Evolutionary conservation across 1,284 basidiomycete genomes (phyloP).

Genomic region (Sporisorium reilianum): DNA sequence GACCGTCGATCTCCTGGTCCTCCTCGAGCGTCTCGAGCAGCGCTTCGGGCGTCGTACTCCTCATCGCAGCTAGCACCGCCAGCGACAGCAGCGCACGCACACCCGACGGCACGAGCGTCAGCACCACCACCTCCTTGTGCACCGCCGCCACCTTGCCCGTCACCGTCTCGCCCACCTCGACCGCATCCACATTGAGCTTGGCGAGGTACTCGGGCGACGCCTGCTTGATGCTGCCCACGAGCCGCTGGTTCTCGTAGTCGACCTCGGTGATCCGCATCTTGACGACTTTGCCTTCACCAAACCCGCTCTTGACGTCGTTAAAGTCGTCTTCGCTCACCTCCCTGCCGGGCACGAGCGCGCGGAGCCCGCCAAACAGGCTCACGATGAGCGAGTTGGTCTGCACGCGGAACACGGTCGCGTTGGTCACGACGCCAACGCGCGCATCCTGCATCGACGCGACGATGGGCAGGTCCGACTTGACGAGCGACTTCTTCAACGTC

Average conservation of each 20-base stretch:
- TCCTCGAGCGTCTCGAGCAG: constrained; percentile 77
- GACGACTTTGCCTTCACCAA: constrained; percentile 79
- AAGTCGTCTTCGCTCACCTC: constrained; percentile 58
- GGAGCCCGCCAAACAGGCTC: constrained; percentile 81
- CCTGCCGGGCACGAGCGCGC: constrained; percentile 78
- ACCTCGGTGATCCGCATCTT: constrained; percentile 86
- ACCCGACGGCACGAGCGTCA: constrained; percentile 71
- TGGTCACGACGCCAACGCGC: constrained; percentile 79
- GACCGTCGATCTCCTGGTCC: constrained; percentile 80
- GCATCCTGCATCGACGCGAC: constrained; percentile 77
- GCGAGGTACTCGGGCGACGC: constrained; percentile 71
- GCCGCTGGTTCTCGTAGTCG: constrained; percentile 76
- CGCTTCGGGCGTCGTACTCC: constrained; percentile 78
- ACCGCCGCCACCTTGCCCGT: constrained; percentile 60
- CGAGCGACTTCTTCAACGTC: constrained; percentile 90
- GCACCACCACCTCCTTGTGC: constrained; percentile 64
- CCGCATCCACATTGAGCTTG: constrained; percentile 63
- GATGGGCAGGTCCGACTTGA: constrained; percentile 78
- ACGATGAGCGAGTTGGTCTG: constrained; percentile 61
- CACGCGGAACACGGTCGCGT: constrained; percentile 79
- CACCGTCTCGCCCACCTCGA: constrained; percentile 65
- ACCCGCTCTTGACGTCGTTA: constrained; percentile 74
- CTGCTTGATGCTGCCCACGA: constrained; percentile 89
- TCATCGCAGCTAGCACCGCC: constrained; percentile 86
- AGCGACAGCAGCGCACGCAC: constrained; percentile 86